Evolutionary conservation across 108 stramenopile species (phyloP), one percentile per base, ranked within the genome.

Genomic region (Skeletonema grethae): DNA sequence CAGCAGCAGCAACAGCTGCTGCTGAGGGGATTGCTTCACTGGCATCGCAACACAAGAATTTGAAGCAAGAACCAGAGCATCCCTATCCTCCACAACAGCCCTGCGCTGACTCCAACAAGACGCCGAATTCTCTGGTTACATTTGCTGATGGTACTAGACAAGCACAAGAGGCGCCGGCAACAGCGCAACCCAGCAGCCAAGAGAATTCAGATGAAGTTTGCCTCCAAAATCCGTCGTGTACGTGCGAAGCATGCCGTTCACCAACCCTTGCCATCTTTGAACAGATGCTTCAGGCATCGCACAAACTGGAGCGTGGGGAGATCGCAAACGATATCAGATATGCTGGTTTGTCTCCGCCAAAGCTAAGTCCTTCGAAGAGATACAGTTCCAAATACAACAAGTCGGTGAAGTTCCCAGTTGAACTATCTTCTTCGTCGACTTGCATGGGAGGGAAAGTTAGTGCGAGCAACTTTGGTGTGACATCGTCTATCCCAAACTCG

Each of bases 191-290:
- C 20, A 50, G 5, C 50, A 9, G 15, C 22, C 50, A 50, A 50
- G 15, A 43, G 15, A 50, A 50, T 9, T 20, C 50, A 0, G 50
- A 50, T 8, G 50, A 50, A 1, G 1, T 50, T 30, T 55, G 50
- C 55, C 63, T 25, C 5, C 63, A 43, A 25, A 79, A 72, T 65
- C 48, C 69, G 12, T 63, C 59, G 20, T 69, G 68, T 41, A 28
- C 56, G 3, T 69, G 65, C 38, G 63, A 58, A 25, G 63, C 66
- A 11, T 80, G 66, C 25, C 71, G 66, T 12, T 68, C 66, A 2
- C 79, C 79, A 30, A 80, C 79, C 57, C 67, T 80, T 16, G 79
- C 79, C 63, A 80, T 80, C 61, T 80, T 80, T 46, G 79, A 80
- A 12, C 79, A 80, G 67, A 80, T 80, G 79, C 64, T 80, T 24